A percentile compares a stretch with the other conserved stretches of the same genome.
Conservation (phyloP, 2,329 filamentous ascomycete species). For the Arthrinium puccinioides region DNA sequence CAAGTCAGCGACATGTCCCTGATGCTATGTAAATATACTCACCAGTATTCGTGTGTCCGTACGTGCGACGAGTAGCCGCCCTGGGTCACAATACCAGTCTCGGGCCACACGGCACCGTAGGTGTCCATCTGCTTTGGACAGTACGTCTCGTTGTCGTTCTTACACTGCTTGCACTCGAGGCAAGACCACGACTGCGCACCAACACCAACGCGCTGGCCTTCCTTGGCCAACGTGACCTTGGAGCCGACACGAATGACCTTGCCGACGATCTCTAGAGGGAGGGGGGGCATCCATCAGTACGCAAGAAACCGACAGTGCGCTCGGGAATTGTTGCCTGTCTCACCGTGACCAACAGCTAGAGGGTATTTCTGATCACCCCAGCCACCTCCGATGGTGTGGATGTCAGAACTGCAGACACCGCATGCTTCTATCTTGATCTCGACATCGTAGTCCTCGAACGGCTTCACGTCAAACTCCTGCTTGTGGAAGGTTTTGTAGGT, state of each 20-base stretch:
- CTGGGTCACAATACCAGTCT: conserved; percentile 55
- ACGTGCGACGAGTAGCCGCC: conserved; percentile 59
- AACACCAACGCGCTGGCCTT: conserved; percentile 60
- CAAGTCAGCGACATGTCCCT: not conserved
- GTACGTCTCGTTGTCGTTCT: conserved; percentile 48
- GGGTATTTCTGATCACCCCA: conserved; percentile 41
- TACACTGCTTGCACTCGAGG: conserved; percentile 56
- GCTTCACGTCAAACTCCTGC: conserved; percentile 74
- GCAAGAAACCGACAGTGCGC: no score
- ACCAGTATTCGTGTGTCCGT: conserved; percentile 70
- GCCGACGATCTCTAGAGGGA: conserved; percentile 64
- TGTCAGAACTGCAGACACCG: conserved; percentile 66
- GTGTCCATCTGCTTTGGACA: conserved; percentile 55
- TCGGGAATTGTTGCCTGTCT: no score
- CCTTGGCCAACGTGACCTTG: conserved; percentile 54
- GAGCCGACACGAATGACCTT: conserved; percentile 60
- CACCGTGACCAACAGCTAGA: conserved; percentile 55
- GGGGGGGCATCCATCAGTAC: no score
- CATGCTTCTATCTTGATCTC: conserved; percentile 82
- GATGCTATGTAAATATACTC: conserved; percentile 8
- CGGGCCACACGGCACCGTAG: conserved; percentile 49
- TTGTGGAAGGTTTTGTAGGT: conserved; percentile 57
- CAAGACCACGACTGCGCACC: conserved; percentile 61
- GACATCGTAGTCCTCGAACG: conserved; percentile 79
- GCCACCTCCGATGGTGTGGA: conserved; percentile 63